Conservation (phyloP, 2,329 filamentous ascomycete genomes). For the Exophiala xenobiotica region DNA sequence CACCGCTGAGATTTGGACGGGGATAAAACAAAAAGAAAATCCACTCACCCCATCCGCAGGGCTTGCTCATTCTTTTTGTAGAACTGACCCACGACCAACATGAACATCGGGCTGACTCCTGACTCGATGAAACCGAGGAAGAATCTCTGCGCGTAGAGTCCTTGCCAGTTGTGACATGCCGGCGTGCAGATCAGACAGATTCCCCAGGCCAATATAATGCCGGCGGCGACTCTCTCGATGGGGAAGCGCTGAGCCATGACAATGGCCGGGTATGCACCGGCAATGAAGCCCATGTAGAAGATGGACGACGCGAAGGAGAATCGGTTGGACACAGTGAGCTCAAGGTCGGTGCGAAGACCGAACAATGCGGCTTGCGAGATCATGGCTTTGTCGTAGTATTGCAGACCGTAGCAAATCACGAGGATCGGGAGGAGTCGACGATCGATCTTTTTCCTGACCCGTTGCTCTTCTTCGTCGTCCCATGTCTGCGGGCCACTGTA, state of each 20-base stretch:
- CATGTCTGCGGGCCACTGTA: constrained; percentile 47
- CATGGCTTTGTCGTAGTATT: constrained; percentile 60
- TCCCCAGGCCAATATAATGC: constrained; percentile 64
- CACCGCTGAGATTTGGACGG: background rate
- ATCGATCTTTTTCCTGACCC: constrained; percentile 39
- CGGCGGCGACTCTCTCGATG: constrained; percentile 61
- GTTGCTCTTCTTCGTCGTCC: constrained; percentile 46
- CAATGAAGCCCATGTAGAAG: constrained; percentile 75
- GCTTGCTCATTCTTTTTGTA: constrained; percentile 67
- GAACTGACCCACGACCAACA: constrained; percentile 60
- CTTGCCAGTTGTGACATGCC: constrained; percentile 61
- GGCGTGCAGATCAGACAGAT: constrained; percentile 67
- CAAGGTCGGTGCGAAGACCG: constrained; percentile 44
- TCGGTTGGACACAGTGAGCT: constrained; percentile 41
- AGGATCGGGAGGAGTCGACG: constrained; percentile 51
- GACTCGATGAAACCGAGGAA: constrained; percentile 62
- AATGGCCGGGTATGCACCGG: constrained; percentile 70
- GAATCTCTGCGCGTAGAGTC: constrained; percentile 66
- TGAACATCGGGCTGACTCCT: constrained; percentile 64
- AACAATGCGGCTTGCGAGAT: constrained; percentile 52
- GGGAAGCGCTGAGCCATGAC: constrained; percentile 67
- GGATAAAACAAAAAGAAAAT: background rate
- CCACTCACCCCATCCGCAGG: constrained; percentile 55
- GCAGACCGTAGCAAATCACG: constrained; percentile 49
- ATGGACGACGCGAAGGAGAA: constrained; percentile 36